These are phyloP conservation scores for Aspergillus avenaceus DNA, from an alignment of 495 filamentous ascomycete species.

Conservation along the genomic window DNA sequence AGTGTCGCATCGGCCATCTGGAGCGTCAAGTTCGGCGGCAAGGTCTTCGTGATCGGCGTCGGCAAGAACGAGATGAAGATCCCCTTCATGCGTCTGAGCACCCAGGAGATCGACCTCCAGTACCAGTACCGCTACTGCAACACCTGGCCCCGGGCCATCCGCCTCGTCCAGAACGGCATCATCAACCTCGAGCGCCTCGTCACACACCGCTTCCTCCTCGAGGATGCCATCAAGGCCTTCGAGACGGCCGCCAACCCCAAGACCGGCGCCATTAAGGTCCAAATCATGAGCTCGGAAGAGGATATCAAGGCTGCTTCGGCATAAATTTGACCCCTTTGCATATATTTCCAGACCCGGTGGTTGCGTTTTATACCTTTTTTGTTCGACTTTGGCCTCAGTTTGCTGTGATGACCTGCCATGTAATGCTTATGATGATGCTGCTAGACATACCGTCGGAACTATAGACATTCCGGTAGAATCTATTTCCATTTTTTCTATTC, in stretches of 20 bases:
- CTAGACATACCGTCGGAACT: constrained; percentile 13
- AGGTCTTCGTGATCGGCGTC: constrained; percentile 90
- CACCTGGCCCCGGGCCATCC: constrained; percentile 91
- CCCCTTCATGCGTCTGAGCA: constrained; percentile 87
- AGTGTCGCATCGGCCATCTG: constrained; percentile 80
- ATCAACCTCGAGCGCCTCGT: constrained; percentile 76
- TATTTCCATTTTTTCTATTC: not conserved
- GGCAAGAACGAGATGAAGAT: constrained; percentile 92
- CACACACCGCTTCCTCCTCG: constrained; percentile 79
- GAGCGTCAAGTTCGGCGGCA: constrained; percentile 85
- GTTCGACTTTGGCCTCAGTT: constrained; percentile 1
- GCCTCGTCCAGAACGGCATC: constrained; percentile 76
- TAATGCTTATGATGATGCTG: constrained; percentile 15
- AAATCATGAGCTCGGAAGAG: constrained; percentile 60
- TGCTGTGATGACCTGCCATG: no score
- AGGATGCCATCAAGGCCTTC: constrained; percentile 87
- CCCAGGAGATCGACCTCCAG: constrained; percentile 86
- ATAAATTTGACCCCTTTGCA: constrained; percentile 25
- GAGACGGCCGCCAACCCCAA: constrained; percentile 79
- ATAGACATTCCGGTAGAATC: constrained; percentile 21
- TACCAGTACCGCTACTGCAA: constrained; percentile 96
- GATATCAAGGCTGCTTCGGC: constrained; percentile 41
- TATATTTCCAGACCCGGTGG: constrained; percentile 4
- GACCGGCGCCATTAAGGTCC: constrained; percentile 92
- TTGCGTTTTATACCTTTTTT: constrained; percentile 12